Percentiles rank a stretch among this genome's conserved stretches.
phyloP scores from a whole-genome alignment of 345 rosid genomes.

The Isatis tinctoria region DNA sequence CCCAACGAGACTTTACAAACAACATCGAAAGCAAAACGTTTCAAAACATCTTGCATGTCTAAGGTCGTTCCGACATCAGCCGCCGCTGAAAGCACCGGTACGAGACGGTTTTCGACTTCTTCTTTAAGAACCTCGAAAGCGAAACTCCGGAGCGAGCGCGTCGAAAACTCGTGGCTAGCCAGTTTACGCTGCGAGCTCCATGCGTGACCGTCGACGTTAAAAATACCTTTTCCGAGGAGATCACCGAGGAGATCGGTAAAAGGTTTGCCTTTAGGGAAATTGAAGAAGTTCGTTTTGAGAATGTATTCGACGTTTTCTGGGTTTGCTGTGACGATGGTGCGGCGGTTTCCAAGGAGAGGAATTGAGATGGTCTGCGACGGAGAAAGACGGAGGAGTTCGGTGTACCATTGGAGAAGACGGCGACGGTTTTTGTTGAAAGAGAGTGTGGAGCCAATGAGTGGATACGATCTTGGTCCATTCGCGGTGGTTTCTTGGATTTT shows the following conservation, averaged over 20 bases:
- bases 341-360: slow-evolving; percentile 31
- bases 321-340: slow-evolving; percentile 48
- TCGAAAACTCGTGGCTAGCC: slow-evolving; percentile 62
- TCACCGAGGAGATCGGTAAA: slow-evolving; percentile 58
- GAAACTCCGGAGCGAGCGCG: slow-evolving; percentile 38
- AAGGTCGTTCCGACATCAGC: not conserved
- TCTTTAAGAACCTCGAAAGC: slow-evolving; percentile 41
- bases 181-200: slow-evolving; percentile 67
- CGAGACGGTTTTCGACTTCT: slow-evolving; percentile 42
- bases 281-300: slow-evolving; percentile 53
- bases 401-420: slow-evolving; percentile 28
- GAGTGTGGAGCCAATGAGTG: slow-evolving; percentile 20
- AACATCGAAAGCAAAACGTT: slow-evolving; percentile 59
- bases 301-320: slow-evolving; percentile 59
- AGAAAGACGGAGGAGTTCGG: slow-evolving; percentile 12
- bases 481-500: not conserved
- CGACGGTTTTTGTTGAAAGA: slow-evolving; percentile 28
- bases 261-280: slow-evolving; percentile 69
- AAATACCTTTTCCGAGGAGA: slow-evolving; percentile 69
- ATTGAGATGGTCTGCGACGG: slow-evolving; percentile 18
- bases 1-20: slow-evolving; percentile 65
- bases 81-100: slow-evolving; percentile 38
- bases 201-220: slow-evolving; percentile 59
- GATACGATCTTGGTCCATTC: slow-evolving; percentile 23
- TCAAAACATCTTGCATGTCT: slow-evolving; percentile 64